Conservation (phyloP, 768 basidiomycete genomes). For the Leccinum longicurvipes region DNA sequence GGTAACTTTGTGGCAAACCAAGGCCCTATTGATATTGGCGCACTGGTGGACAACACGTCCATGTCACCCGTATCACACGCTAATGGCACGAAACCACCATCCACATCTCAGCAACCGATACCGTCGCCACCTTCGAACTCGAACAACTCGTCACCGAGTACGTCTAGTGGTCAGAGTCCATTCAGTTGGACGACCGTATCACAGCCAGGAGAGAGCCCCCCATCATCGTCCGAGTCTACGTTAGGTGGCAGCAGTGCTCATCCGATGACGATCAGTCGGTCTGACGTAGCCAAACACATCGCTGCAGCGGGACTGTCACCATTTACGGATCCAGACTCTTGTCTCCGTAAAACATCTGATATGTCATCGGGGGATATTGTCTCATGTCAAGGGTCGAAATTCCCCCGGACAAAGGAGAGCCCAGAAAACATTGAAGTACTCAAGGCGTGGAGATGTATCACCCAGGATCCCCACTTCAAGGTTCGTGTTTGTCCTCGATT, state of each 20-base stretch:
- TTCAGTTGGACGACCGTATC: conserved; percentile 27
- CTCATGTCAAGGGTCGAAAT: conserved; percentile 62
- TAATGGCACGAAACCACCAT: conserved; percentile 19
- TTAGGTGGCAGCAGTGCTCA: conserved; percentile 29
- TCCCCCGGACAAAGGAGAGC: conserved; percentile 66
- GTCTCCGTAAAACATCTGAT: conserved; percentile 43
- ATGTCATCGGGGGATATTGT: conserved; percentile 48
- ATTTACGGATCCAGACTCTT: conserved; percentile 38
- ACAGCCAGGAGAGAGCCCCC: conserved; percentile 29
- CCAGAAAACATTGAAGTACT: conserved; percentile 76
- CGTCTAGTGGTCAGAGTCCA: conserved; percentile 23
- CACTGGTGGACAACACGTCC: conserved; percentile 31
- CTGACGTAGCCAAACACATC: conserved; percentile 51
- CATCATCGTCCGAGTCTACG: conserved; percentile 37
- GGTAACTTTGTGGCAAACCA: conserved; percentile 34
- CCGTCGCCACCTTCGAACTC: conserved; percentile 18
- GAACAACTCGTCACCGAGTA: conserved; percentile 25
- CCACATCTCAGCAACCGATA: conserved; percentile 14
- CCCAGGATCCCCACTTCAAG: conserved; percentile 72
- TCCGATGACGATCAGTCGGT: conserved; percentile 36
- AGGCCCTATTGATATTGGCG: conserved; percentile 32
- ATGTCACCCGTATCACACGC: conserved; percentile 48
- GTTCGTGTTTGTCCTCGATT: conserved; percentile 36
- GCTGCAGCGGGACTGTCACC: conserved; percentile 55
- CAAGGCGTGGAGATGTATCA: conserved; percentile 76